Evolutionary conservation across 176 grass and related monocot species (phyloP).

Genomic region (Bolboschoenus planiculmis): DNA sequence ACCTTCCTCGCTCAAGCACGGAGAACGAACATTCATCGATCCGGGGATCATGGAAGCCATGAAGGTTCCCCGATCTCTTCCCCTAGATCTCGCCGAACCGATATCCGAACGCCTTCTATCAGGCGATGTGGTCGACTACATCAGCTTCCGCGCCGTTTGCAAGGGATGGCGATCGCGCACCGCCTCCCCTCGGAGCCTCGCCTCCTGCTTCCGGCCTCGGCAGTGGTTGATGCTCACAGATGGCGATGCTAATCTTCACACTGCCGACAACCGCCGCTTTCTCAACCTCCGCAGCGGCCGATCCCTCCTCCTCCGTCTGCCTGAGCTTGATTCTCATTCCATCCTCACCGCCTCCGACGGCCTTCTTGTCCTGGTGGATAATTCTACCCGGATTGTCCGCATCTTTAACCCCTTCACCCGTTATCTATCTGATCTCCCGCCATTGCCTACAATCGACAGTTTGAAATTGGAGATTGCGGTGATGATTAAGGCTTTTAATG

Average conservation of each 20-base stretch:
- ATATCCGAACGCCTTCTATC: not conserved
- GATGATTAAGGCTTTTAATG: constrained; percentile 7
- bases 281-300: not conserved
- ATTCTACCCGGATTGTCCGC: not conserved
- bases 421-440: constrained; percentile 7
- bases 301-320: not conserved
- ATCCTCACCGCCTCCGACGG: not conserved
- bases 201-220: not conserved
- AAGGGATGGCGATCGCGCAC: not conserved
- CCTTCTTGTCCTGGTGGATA: constrained; percentile 15
- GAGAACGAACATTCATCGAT: not conserved
- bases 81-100: not conserved
- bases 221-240: constrained; percentile 8
- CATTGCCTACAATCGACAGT: not conserved
- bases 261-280: not conserved
- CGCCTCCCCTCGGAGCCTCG: not conserved
- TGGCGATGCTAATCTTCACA: not conserved
- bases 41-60: not conserved
- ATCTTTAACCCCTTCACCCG: constrained; percentile 32
- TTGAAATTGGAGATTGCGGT: not conserved
- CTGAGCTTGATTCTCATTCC: not conserved
- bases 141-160: constrained; percentile 4
- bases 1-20: not conserved
- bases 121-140: not conserved
- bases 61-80: not conserved